Conservation (phyloP, 31 red algal species). For the Endocladia muricata region DNA sequence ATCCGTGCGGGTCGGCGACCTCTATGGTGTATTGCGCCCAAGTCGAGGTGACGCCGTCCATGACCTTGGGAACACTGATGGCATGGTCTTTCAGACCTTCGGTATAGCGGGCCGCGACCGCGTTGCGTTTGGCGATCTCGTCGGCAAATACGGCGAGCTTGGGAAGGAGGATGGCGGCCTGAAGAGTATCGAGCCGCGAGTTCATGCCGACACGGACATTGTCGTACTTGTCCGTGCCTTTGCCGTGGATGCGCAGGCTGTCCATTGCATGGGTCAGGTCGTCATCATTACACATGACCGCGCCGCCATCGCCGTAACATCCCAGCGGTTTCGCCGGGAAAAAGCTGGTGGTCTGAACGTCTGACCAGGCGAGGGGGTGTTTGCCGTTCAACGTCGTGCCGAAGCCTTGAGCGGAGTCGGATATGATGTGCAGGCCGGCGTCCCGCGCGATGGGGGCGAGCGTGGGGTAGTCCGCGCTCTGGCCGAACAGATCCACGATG, state of each 20-base stretch:
- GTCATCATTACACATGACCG: conserved; percentile 70
- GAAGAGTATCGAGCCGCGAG: conserved; percentile 74
- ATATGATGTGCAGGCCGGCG: conserved; percentile 40
- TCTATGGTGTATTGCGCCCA: conserved; percentile 20
- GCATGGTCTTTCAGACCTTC: too few species aligned
- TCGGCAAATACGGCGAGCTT: conserved; percentile 62
- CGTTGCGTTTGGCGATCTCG: conserved; percentile 15
- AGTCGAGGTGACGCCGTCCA: background rate
- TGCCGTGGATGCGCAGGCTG: conserved; percentile 71
- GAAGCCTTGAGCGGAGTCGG: conserved; percentile 88
- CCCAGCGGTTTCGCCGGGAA: conserved; percentile 89
- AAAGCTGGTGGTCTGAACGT: conserved; percentile 71
- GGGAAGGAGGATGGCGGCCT: conserved; percentile 76
- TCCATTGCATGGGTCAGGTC: conserved; percentile 43
- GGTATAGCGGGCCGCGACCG: too few species aligned
- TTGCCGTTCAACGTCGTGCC: conserved; percentile 44
- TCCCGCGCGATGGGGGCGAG: conserved; percentile 27
- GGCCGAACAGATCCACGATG: conserved; percentile 70
- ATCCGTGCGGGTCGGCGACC: background rate
- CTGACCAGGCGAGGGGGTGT: conserved; percentile 33
- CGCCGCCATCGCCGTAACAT: conserved; percentile 91
- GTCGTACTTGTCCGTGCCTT: background rate
- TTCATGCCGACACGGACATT: conserved; percentile 64
- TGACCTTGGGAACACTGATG: conserved; percentile 11
- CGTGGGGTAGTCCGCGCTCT: conserved; percentile 50